A percentile compares a stretch with the other conserved stretches of the same genome.
These are phyloP conservation scores for Mariannaea elegans DNA, from an alignment of 2,329 filamentous ascomycete species.

Conservation along the genomic window DNA sequence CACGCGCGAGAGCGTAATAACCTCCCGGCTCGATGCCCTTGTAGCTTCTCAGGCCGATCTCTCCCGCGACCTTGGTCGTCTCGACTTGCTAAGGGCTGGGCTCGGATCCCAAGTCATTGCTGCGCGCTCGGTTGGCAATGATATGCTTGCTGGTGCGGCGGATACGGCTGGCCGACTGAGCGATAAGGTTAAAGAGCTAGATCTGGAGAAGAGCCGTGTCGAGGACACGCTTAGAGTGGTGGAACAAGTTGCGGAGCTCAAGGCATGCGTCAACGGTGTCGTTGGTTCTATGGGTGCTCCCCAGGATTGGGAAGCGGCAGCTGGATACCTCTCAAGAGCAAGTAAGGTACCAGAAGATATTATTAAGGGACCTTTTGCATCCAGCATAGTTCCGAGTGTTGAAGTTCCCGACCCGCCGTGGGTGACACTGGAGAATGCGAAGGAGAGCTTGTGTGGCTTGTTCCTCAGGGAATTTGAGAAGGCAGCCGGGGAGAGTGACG, in stretches of 20 bases:
- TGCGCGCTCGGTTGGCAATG: constrained; percentile 84
- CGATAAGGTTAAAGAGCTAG: constrained; percentile 84
- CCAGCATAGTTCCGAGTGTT: constrained; percentile 91
- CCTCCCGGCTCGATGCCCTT: constrained; percentile 77
- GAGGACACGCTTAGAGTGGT: constrained; percentile 91
- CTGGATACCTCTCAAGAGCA: constrained; percentile 86
- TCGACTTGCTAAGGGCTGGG: constrained; percentile 89
- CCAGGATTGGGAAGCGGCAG: constrained; percentile 98
- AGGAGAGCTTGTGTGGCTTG: constrained; percentile 87
- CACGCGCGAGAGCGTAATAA: constrained; percentile 77
- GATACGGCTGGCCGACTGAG: constrained; percentile 87
- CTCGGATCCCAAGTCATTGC: constrained; percentile 88
- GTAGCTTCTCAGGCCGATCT: constrained; percentile 87
- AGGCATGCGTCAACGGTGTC: constrained; percentile 94
- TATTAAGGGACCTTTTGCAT: constrained; percentile 84
- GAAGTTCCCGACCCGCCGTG: constrained; percentile 93
- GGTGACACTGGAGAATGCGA: constrained; percentile 85
- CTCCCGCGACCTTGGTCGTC: constrained; percentile 82
- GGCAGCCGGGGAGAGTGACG: constrained; percentile 86
- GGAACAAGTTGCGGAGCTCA: constrained; percentile 95
- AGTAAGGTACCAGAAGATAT: constrained; percentile 83
- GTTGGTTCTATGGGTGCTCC: constrained; percentile 96
- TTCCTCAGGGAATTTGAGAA: constrained; percentile 96
- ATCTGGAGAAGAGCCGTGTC: constrained; percentile 90
- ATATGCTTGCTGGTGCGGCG: constrained; percentile 88